Percentiles rank a stretch among this genome's conserved stretches.
phyloP scores from a whole-genome alignment of 116 monocot species.

The Posidonia oceanica region DNA sequence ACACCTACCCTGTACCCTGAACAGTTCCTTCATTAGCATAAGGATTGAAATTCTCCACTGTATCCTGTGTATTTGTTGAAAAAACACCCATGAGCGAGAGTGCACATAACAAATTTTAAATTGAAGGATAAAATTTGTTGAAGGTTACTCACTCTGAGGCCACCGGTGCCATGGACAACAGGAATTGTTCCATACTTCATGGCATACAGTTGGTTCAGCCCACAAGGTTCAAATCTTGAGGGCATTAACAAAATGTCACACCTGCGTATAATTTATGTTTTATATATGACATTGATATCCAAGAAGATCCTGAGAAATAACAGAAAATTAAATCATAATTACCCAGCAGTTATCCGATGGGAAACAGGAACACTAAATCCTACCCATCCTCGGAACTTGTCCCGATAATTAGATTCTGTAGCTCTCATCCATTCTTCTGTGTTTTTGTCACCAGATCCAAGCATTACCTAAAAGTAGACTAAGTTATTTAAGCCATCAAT shows the following conservation, averaged over 20 bases:
- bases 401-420: slow-evolving; percentile 42
- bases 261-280: slow-evolving; percentile 42
- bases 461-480: slow-evolving; percentile 54
- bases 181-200: too few relatives aligned
- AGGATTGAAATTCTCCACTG: too few relatives aligned
- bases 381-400: slow-evolving; percentile 92
- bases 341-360: slow-evolving; percentile 90
- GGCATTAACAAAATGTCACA: slow-evolving; percentile 94
- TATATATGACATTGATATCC: not conserved
- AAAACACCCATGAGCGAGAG: too few relatives aligned
- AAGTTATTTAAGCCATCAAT: not conserved
- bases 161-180: too few relatives aligned
- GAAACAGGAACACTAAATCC: slow-evolving; percentile 81
- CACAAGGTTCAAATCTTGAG: too few relatives aligned
- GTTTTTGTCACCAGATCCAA: slow-evolving; percentile 64
- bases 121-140: too few relatives aligned
- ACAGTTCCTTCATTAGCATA: too few relatives aligned
- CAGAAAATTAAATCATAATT: slow-evolving; percentile 1
- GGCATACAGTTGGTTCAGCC: too few relatives aligned
- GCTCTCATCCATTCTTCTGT: slow-evolving; percentile 85
- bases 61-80: too few relatives aligned
- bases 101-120: too few relatives aligned
- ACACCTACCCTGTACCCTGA: too few relatives aligned
- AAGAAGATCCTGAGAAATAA: not conserved
- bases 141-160: too few relatives aligned